A percentile compares a stretch with the other conserved stretches of the same genome.
These are phyloP conservation scores for Polychaeton citri DNA, from an alignment of 2,329 filamentous ascomycete genomes.

Conservation along the genomic window DNA sequence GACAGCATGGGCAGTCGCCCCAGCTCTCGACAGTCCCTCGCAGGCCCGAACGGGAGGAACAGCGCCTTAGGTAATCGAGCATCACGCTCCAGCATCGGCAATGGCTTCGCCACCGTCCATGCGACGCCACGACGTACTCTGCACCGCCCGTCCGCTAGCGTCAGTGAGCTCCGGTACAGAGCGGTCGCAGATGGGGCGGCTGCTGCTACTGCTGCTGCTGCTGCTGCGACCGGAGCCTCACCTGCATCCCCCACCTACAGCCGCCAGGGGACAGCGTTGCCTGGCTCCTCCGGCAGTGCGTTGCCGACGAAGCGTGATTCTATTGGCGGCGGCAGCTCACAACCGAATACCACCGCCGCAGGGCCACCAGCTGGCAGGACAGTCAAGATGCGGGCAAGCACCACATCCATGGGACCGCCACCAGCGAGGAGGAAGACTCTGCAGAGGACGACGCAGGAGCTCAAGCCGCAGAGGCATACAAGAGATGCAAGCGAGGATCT, in stretches of 20 bases:
- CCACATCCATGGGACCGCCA: conserved; percentile 1
- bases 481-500: not conserved
- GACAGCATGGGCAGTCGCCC: conserved; percentile 20
- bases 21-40: conserved; percentile 33
- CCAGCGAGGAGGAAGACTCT: conserved; percentile 10
- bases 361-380: not conserved
- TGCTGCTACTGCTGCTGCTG: too few species aligned
- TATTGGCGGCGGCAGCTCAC: not conserved
- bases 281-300: not conserved
- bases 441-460: conserved; percentile 6
- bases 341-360: not conserved
- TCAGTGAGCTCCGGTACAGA: conserved; percentile 16
- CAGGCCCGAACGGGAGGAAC: not conserved
- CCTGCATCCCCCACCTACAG: not conserved
- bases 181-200: conserved; percentile 17
- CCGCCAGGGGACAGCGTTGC: too few species aligned
- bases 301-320: not conserved
- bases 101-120: conserved; percentile 31
- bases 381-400: not conserved
- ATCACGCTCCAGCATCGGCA: conserved; percentile 58
- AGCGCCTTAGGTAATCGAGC: conserved; percentile 26
- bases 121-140: conserved; percentile 6
- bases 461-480: not conserved
- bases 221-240: not conserved
- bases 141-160: conserved; percentile 14